Percentiles rank a stretch among this genome's conserved stretches.
Conservation (phyloP, 805 yeast genomes). For the Metschnikowia arizonensis region DNA sequence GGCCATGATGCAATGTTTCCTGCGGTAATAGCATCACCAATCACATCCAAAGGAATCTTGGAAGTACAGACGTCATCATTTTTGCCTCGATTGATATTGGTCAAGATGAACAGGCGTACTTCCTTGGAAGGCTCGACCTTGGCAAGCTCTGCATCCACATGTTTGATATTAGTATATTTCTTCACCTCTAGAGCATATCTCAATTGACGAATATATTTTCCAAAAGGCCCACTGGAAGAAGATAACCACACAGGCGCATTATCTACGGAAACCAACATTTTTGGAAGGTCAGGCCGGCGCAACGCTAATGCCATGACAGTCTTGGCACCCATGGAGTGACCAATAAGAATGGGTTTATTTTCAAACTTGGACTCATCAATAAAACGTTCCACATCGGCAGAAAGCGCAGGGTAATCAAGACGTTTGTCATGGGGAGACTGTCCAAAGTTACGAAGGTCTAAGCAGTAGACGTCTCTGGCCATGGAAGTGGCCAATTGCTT, state of each 20-base stretch:
- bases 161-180: constrained; percentile 49
- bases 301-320: constrained; percentile 84
- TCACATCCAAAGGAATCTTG: constrained; percentile 67
- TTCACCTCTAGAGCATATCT: constrained; percentile 49
- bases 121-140: constrained; percentile 56
- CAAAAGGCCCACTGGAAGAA: constrained; percentile 51
- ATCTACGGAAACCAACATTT: constrained; percentile 72
- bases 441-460: constrained; percentile 90
- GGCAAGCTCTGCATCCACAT: constrained; percentile 61
- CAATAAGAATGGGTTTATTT: constrained; percentile 57
- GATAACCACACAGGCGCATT: constrained; percentile 78
- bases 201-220: constrained; percentile 62
- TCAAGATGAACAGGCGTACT: constrained; percentile 72
- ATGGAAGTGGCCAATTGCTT: constrained; percentile 47
- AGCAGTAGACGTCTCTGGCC: constrained; percentile 56
- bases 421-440: constrained; percentile 72
- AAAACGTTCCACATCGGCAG: constrained; percentile 81
- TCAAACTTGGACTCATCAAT: constrained; percentile 39
- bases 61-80: constrained; percentile 41
- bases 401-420: constrained; percentile 75
- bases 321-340: constrained; percentile 93
- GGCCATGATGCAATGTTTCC: constrained; percentile 77
- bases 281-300: constrained; percentile 57
- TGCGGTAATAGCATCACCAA: constrained; percentile 60
- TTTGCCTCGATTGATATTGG: constrained; percentile 54